Evolutionary conservation across 2,329 filamentous ascomycete species (phyloP), one percentile per base, ranked within the genome.

Genomic region (Trichoderma breve): DNA sequence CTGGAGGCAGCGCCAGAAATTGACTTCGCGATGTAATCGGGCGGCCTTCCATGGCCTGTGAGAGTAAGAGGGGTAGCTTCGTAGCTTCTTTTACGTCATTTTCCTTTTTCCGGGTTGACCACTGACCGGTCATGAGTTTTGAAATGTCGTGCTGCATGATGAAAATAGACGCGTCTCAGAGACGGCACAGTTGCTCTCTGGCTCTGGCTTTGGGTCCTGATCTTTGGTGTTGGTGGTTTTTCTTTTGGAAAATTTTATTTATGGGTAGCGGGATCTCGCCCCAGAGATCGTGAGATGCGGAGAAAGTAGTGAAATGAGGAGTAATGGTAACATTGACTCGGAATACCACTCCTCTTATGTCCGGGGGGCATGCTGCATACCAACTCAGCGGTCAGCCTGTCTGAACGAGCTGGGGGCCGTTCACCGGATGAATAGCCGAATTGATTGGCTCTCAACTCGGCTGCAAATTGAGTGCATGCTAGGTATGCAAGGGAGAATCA

Each of bases 1-100:
- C 73, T 11, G n/a, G 30, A 0, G 73, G 74, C 9, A 75, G 12
- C 12, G 70, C 57, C 47, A 75, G 62, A 2, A 75, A 26, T 4
- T n/a, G 24, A 28, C 65, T 53, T 47, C 5, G 24, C 3, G 74
- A 74, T 9, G 30, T 34, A 4, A 14, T 60, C n/a, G 28, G 24
- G 4, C 24, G 64, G 14, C 34, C 63, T n/a, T 28, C 18, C 47
- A 72, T 70, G 6, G 73, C 61, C 3, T 60, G 70, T 28, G 74
- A 68, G 0, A 75, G 57, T 24, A 73, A 61, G 39, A 74, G 68
- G 14, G 73, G 43, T 28, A 66, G 57, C 57, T 57, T 65, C 15
- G 8, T 11, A 53, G 70, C 26, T 21, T 63, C 47, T 24, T 24
- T 12, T 14, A 24, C n/a, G 9, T 24, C 47, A 51, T 51, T 21